Evolutionary conservation across 2,329 filamentous ascomycete genomes (phyloP).

Genomic region (Aureobasidium sp.): DNA sequence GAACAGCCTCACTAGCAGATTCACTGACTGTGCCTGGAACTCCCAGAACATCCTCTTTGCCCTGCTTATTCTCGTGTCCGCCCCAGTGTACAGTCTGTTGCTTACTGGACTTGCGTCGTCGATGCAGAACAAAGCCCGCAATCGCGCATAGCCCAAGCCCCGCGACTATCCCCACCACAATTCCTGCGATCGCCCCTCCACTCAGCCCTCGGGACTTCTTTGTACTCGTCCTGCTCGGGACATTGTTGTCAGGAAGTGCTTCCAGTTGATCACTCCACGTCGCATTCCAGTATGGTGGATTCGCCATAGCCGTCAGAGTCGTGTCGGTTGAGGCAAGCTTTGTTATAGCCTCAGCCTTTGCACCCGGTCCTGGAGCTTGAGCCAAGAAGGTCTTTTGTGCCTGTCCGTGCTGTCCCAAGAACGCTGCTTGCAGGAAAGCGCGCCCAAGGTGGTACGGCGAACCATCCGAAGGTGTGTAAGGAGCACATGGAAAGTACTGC

Average conservation of each 20-base stretch:
- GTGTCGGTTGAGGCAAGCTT: not conserved
- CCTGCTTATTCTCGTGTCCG: not conserved
- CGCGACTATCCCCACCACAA: not conserved
- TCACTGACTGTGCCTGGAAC: not conserved
- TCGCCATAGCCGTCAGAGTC: not conserved
- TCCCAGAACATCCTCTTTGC: not conserved
- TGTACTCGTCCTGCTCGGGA: too few relatives aligned
- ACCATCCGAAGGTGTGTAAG: not conserved
- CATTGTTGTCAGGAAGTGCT: not conserved
- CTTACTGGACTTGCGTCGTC: not conserved
- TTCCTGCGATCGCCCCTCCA: not conserved
- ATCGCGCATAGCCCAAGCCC: not conserved
- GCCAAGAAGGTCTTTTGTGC: not conserved
- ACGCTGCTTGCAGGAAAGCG: slow-evolving; percentile 3
- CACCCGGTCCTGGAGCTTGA: slow-evolving; percentile 2
- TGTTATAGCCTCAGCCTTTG: not conserved
- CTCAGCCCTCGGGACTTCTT: not conserved
- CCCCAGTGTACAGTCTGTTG: not conserved
- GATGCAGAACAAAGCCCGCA: not conserved
- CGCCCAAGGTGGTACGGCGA: slow-evolving; percentile 2
- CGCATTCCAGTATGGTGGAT: not conserved
- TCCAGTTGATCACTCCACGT: not conserved
- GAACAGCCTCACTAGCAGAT: not conserved
- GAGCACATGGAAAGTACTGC: slow-evolving; percentile 2
- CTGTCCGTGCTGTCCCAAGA: not conserved